Evolutionary conservation across 192 early-diverging fungal genomes (phyloP), one percentile per base, ranked within the genome.

Genomic region (Lobosporangium transversale): DNA sequence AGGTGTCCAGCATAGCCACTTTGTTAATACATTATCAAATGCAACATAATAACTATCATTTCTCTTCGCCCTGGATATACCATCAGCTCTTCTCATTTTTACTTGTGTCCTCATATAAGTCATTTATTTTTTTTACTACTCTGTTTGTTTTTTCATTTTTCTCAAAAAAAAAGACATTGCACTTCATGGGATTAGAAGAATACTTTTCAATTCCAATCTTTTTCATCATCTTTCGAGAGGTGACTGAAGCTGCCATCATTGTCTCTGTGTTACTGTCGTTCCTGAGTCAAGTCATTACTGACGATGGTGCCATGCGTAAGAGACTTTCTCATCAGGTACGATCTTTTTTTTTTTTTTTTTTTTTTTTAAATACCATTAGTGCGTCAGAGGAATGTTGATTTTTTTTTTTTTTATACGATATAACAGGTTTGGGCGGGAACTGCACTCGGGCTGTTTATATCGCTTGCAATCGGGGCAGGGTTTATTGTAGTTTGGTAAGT

Each of bases 221-320:
- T 66, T 91, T 93, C 62, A 90, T 94, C 17, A 33, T 93, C 11
- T 87, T 94, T 58, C 79, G 93, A 42, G 94, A 97, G 83, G 89
- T 91, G 27, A 82, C 92, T 11, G 96, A 98, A 83, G 93, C 92
- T 1, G 89, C 89, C 15, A 89, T 97, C 70, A 90, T 98, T 58
- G 81, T 98, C 54, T 90, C 91, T 1, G 93, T 98, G 8, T 76
- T 96, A 17, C 84, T 95, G 20, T 84, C 92, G 14, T 95, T 95
- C 58, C 35, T 76, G 49, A 76, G 53, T 9, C 73, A 76, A 50
- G 73, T 76, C 12, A 48, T 76, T 14, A 44, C 66, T 5, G 58
- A 59, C 35, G 64, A 76, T 30, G 42, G 29, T 6, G 58, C 45
- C 31, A 62, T 76, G 53, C 44, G 63, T 23, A 67, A 67, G 32